These are phyloP conservation scores for Moricandia arvensis DNA, from an alignment of 345 rosid species.

Conservation along the genomic window DNA sequence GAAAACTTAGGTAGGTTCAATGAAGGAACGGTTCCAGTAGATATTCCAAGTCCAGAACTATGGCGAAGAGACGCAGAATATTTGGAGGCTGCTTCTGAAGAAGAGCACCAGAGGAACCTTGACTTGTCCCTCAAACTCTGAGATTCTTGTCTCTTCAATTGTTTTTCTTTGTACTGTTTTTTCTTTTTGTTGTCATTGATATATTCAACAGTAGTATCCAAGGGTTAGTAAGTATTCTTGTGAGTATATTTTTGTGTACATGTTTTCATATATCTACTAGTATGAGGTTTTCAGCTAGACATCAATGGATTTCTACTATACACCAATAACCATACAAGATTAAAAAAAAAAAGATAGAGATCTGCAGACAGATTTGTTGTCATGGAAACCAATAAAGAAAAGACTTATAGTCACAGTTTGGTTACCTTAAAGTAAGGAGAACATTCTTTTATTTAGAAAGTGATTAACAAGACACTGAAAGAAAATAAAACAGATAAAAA, in stretches of 20 bases:
- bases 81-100: too few relatives aligned
- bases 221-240: constrained; percentile 26
- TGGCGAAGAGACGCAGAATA: too few relatives aligned
- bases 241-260: constrained; percentile 23
- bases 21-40: constrained; percentile 31
- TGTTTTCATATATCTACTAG: constrained; percentile 7
- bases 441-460: constrained; percentile 27
- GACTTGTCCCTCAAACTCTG: constrained; percentile 73
- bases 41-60: too few relatives aligned
- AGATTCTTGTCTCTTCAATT: constrained; percentile 16
- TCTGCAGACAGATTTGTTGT: constrained; percentile 34
- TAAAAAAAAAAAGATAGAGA: constrained; percentile 13
- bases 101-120: constrained; percentile 53
- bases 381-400: constrained; percentile 14
- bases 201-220: constrained; percentile 17
- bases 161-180: constrained; percentile 4
- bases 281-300: neutral
- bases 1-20: constrained; percentile 45
- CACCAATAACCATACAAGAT: constrained; percentile 19
- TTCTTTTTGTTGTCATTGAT: constrained; percentile 20
- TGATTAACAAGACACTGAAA: constrained; percentile 17
- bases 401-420: constrained; percentile 13
- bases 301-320: neutral
- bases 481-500: too few relatives aligned
- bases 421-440: constrained; percentile 32